These are phyloP conservation scores for Conticribra weissflogii DNA, from an alignment of 108 stramenopile genomes.

Conservation along the genomic window DNA sequence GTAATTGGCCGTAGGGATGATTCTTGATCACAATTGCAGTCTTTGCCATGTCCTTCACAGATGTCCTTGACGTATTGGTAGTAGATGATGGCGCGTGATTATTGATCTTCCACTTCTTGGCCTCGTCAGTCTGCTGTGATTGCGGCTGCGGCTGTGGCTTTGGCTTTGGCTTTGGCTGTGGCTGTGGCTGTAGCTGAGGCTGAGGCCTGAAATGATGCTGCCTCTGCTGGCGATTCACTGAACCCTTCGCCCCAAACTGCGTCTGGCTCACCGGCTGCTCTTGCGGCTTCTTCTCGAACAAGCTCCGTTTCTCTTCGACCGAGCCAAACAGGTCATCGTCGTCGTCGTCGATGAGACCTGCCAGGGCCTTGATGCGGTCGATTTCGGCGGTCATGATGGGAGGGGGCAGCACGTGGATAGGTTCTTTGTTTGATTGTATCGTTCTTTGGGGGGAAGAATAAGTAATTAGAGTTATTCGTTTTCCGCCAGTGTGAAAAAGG, in stretches of 20 bases:
- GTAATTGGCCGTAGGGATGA: neutral
- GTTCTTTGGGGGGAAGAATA: no score
- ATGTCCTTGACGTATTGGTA: neutral
- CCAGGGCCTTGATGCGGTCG: conserved; percentile 14
- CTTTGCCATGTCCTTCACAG: neutral
- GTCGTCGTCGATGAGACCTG: conserved; percentile 13
- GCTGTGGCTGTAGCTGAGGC: neutral
- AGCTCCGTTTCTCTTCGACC: neutral
- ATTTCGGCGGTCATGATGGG: conserved; percentile 6
- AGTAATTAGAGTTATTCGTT: no score
- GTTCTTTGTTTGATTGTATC: no score
- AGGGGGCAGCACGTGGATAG: no score
- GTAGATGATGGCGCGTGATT: neutral
- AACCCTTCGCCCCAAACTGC: no score
- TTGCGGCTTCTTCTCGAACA: neutral
- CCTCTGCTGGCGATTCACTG: neutral
- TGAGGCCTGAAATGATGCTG: neutral
- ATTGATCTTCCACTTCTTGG: no score
- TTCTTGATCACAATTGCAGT: neutral
- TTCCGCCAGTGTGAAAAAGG: no score
- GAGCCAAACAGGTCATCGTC: conserved; percentile 14
- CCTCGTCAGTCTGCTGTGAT: no score
- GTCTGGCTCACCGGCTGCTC: no score
- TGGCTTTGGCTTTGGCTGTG: neutral
- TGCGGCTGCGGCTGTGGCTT: neutral